Evolutionary conservation across 2,329 filamentous ascomycete species (phyloP).

Genomic region (Verticillium nubilum): DNA sequence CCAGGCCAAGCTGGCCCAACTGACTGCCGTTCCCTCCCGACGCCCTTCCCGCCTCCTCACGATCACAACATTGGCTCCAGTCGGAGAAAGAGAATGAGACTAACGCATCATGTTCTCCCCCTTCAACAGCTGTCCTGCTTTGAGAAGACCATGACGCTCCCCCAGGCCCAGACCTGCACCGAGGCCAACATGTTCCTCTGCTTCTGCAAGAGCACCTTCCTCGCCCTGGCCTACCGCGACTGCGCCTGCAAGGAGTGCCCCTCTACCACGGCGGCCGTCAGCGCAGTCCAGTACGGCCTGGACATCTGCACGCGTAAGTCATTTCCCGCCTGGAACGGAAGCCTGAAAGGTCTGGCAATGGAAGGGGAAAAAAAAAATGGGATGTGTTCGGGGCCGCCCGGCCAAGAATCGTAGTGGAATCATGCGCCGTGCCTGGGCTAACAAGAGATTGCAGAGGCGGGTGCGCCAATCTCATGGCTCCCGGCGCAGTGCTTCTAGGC

Average conservation of each 20-base stretch:
- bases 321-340: not conserved
- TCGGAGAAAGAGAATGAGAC: not conserved
- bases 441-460: not conserved
- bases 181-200: conserved; percentile 24
- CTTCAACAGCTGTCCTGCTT: conserved; percentile 16
- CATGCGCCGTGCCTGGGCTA: not conserved
- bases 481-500: not conserved
- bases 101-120: not conserved
- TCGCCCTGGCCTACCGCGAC: conserved; percentile 18
- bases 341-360: no score
- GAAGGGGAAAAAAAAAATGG: no score
- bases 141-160: conserved; percentile 17
- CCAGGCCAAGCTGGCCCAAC: not conserved
- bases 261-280: conserved; percentile 1
- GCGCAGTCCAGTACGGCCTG: conserved; percentile 15
- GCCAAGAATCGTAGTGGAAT: not conserved
- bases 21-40: not conserved
- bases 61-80: not conserved
- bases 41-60: not conserved
- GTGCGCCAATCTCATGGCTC: not conserved
- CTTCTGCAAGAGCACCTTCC: conserved; percentile 19
- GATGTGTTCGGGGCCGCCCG: not conserved
- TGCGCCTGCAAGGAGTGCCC: conserved; percentile 13
- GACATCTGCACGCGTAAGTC: conserved; percentile 23
- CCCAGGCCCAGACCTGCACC: conserved; percentile 19